Conservation (phyloP, 495 filamentous ascomycete genomes). For the Cenococcum geophilum region DNA sequence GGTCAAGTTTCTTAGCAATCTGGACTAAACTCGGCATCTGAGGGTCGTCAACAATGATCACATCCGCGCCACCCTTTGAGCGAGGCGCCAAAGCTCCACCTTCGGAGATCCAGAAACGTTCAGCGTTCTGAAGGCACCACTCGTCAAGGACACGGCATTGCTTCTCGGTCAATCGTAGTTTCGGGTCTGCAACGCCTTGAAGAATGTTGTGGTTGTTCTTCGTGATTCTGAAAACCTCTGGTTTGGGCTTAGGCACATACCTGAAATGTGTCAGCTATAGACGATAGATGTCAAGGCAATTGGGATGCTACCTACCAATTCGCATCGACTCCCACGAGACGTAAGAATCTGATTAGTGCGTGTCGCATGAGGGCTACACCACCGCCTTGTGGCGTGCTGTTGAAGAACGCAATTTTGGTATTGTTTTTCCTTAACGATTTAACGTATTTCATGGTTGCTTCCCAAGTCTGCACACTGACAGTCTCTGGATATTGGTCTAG, state of each 20-base stretch:
- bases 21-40: conserved; percentile 83
- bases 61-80: conserved; percentile 68
- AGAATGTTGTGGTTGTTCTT: conserved; percentile 93
- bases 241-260: conserved; percentile 77
- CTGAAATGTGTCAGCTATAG: conserved; percentile 32
- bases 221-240: conserved; percentile 78
- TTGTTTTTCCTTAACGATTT: conserved; percentile 59
- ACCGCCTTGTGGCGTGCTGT: conserved; percentile 77
- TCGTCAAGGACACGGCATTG: conserved; percentile 56
- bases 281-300: background rate
- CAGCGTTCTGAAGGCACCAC: conserved; percentile 74
- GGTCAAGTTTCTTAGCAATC: conserved; percentile 63
- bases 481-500: conserved; percentile 60
- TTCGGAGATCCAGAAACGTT: conserved; percentile 65
- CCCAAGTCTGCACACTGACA: conserved; percentile 59
- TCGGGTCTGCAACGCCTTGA: conserved; percentile 66
- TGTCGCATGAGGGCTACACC: conserved; percentile 88
- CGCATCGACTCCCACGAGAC: conserved; percentile 60
- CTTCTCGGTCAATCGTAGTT: conserved; percentile 54
- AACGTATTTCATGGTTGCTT: conserved; percentile 61
- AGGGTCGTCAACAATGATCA: conserved; percentile 78
- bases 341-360: conserved; percentile 69
- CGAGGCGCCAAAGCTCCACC: conserved; percentile 63
- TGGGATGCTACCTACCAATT: conserved; percentile 58
- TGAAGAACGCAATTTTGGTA: conserved; percentile 77